Conservation (phyloP, 352 stramenopile genomes). For the Phytophthora tubulina region DNA sequence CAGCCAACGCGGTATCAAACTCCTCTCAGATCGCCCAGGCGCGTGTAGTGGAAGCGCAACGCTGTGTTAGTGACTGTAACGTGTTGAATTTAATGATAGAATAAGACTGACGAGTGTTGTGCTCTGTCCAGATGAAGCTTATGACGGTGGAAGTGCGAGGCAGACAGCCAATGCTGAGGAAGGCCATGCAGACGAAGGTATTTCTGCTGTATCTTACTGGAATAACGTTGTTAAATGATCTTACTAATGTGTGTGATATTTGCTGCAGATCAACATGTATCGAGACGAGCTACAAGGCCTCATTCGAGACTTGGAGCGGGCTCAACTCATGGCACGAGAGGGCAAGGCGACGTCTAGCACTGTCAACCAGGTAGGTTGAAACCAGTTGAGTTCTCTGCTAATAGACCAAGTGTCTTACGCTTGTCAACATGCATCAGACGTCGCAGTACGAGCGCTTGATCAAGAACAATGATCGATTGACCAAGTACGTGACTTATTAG, state of each 20-base stretch:
- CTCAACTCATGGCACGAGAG: conserved; percentile 73
- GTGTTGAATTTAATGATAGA: background rate
- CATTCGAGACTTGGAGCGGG: conserved; percentile 72
- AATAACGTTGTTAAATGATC: background rate
- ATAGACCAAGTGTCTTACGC: background rate
- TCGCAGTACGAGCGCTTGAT: conserved; percentile 79
- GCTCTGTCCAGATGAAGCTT: conserved; percentile 67
- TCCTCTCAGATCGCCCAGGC: conserved; percentile 69
- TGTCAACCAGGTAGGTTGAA: conserved; percentile 41
- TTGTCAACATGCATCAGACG: conserved; percentile 34
- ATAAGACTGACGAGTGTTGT: conserved; percentile 1
- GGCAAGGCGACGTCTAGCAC: conserved; percentile 39
- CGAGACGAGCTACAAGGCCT: conserved; percentile 76
- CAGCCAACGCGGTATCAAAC: conserved; percentile 44
- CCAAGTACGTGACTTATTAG: conserved; percentile 40
- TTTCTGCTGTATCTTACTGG: background rate
- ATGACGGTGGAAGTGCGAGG: conserved; percentile 84
- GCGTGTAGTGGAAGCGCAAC: conserved; percentile 75
- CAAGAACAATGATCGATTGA: conserved; percentile 72
- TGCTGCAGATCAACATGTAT: conserved; percentile 69
- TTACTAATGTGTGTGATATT: background rate
- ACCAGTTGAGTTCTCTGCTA: background rate
- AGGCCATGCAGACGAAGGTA: conserved; percentile 81
- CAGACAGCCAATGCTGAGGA: conserved; percentile 63
- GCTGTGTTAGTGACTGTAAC: conserved; percentile 53